phyloP scores from a whole-genome alignment of 805 yeast genomes.

The Kurtzmaniella fragi region DNA sequence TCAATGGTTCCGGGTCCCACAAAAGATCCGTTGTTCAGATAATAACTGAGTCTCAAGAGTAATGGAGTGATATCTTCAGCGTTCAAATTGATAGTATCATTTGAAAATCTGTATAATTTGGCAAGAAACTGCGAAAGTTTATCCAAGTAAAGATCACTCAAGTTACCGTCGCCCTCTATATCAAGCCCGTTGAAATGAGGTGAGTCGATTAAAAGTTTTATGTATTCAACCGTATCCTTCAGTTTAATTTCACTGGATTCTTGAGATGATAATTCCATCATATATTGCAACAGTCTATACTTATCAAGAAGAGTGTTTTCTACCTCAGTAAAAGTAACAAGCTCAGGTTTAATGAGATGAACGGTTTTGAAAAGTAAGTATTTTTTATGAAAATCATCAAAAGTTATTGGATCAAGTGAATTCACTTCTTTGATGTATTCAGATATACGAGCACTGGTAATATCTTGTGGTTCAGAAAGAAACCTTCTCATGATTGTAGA shows the following conservation, averaged over 20 bases:
- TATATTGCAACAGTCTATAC: constrained; percentile 15
- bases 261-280: constrained; percentile 7
- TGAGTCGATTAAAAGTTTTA: constrained; percentile 31
- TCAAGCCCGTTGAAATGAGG: constrained; percentile 11
- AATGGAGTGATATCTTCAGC: constrained; percentile 24
- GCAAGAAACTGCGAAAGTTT: constrained; percentile 23
- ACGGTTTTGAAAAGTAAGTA: constrained; percentile 19
- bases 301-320: constrained; percentile 22
- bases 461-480: not conserved
- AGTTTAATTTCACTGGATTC: constrained; percentile 12
- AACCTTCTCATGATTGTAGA: constrained; percentile 1
- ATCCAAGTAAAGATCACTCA: constrained; percentile 18
- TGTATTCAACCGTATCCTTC: constrained; percentile 25
- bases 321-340: constrained; percentile 20
- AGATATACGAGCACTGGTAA: constrained; percentile 3
- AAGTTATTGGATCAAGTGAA: not conserved
- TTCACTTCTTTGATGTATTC: not conserved
- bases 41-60: constrained; percentile 23
- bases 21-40: constrained; percentile 8
- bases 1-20: constrained; percentile 23
- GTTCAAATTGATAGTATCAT: constrained; percentile 18
- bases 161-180: not conserved
- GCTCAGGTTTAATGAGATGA: constrained; percentile 20
- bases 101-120: constrained; percentile 20
- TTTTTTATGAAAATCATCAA: constrained; percentile 16